Base-by-base conservation (phyloP, 2,329 filamentous ascomycete genomes). In the Phoma sp. region DNA sequence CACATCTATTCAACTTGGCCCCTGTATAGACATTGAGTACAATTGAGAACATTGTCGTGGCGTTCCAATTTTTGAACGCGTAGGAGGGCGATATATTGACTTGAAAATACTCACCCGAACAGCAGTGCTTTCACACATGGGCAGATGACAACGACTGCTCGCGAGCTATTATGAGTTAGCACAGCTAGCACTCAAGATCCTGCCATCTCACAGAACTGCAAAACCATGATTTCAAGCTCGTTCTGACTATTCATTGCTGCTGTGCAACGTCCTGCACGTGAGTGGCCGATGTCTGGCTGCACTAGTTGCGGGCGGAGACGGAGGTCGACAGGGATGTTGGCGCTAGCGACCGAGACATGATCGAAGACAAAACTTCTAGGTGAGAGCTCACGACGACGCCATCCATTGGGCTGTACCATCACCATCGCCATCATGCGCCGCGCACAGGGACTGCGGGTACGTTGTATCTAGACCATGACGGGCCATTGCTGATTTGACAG, bases 381-480 rank as follows among this genome's bases (percentile, higher is more conserved):
- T 25, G 14, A 23, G 7, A 54, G 51, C 45, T 43, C 42, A 40
- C 42, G 29, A 52, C 42, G 14, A 32, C 36, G 23, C 10, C 33
- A 11, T 15, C 33, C 28, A 46, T 39, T 49, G 33, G 40, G 12
- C 23, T 28, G 17, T 12, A 34, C 20, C 11, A 20, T 21, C 33
- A 34, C 20, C 11, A 20, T 21, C 33, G 25, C 36, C 37, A 61
- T 42, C 42, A 73, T 74, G 71, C 62, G 67, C 34, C 69, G 63
- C 62, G 64, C 71, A 53, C 65, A 61, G 47, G 65, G 59, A 48
- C 59, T 72, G 29, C 60, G 68, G 59, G 69, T 73, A 62, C 42
- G 63, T 11, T 28, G 14, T 15, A 7, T 21, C 32, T 12, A 1
- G 2, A 10, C 5, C 6, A 14, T 26, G 5, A 21, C 9, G 4